phyloP scores from a whole-genome alignment of 768 basidiomycete species.

The Pleurotus platypus region DNA sequence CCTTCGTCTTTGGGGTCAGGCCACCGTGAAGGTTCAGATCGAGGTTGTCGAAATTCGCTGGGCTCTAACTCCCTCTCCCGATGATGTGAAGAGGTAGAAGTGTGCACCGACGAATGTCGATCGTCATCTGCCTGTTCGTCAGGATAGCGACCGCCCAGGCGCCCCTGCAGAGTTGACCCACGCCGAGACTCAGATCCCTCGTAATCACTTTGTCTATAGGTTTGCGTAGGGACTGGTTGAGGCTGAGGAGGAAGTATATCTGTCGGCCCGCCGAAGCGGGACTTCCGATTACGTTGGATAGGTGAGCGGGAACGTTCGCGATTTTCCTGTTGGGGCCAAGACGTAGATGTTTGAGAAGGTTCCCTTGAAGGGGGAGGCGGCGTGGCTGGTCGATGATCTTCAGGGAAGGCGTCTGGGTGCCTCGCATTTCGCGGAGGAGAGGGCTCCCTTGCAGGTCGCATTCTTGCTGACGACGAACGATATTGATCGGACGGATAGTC shows the following conservation, averaged over 20 bases:
- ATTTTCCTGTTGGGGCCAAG: constrained; percentile 13
- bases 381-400: constrained; percentile 15
- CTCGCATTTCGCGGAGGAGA: constrained; percentile 13
- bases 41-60: neutral
- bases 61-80: neutral
- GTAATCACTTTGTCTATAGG: neutral
- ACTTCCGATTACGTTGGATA: constrained; percentile 3
- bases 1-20: neutral
- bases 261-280: neutral
- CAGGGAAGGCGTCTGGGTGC: neutral
- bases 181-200: neutral
- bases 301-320: constrained; percentile 12
- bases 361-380: constrained; percentile 26
- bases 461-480: constrained; percentile 10
- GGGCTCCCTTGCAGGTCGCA: constrained; percentile 19
- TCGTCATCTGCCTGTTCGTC: neutral
- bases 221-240: neutral
- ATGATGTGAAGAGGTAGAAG: neutral
- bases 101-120: neutral
- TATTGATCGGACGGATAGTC: neutral
- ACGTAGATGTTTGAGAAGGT: constrained; percentile 21
- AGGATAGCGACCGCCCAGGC: neutral
- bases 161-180: neutral
- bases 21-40: neutral
- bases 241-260: neutral